These are phyloP conservation scores for Fusarium tanahbumbuense DNA, from an alignment of 2,329 filamentous ascomycete genomes.

Conservation along the genomic window DNA sequence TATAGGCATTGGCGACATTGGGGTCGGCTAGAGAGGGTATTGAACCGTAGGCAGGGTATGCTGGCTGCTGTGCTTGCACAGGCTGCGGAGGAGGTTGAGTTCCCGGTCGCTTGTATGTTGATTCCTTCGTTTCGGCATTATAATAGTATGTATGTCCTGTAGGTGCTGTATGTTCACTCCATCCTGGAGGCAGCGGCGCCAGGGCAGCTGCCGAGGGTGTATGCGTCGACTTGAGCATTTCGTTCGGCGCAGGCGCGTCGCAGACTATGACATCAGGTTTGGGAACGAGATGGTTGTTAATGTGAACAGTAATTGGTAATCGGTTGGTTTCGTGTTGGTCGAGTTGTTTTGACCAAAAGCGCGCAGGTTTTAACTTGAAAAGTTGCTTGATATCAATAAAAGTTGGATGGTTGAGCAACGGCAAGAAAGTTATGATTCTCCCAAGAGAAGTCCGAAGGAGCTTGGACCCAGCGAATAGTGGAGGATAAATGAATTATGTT, in stretches of 20 bases:
- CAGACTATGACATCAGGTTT: slow-evolving; percentile 29
- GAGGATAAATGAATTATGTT: neutral
- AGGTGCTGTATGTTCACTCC: slow-evolving; percentile 94
- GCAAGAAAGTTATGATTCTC: neutral
- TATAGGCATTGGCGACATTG: slow-evolving; percentile 69
- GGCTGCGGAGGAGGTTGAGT: slow-evolving; percentile 38
- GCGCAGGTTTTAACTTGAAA: neutral
- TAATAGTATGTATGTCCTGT: slow-evolving; percentile 91
- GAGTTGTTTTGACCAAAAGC: no score
- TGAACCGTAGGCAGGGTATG: slow-evolving; percentile 44
- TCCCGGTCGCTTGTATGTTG: slow-evolving; percentile 85
- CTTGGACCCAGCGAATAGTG: slow-evolving; percentile 26
- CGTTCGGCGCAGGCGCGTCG: slow-evolving; percentile 10
- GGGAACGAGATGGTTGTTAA: no score
- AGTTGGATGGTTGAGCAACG: neutral
- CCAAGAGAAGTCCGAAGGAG: slow-evolving; percentile 20
- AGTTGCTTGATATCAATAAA: neutral
- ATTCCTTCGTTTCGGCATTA: slow-evolving; percentile 82
- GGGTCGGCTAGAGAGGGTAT: slow-evolving; percentile 63
- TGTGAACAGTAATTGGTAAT: neutral
- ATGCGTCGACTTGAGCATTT: slow-evolving; percentile 84
- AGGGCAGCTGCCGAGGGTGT: slow-evolving; percentile 62
- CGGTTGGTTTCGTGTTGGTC: neutral
- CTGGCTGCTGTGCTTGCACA: slow-evolving; percentile 49
- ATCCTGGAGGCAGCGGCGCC: slow-evolving; percentile 78